phyloP scores from a whole-genome alignment of 352 stramenopile species.

The Aphanomyces stellatus region DNA sequence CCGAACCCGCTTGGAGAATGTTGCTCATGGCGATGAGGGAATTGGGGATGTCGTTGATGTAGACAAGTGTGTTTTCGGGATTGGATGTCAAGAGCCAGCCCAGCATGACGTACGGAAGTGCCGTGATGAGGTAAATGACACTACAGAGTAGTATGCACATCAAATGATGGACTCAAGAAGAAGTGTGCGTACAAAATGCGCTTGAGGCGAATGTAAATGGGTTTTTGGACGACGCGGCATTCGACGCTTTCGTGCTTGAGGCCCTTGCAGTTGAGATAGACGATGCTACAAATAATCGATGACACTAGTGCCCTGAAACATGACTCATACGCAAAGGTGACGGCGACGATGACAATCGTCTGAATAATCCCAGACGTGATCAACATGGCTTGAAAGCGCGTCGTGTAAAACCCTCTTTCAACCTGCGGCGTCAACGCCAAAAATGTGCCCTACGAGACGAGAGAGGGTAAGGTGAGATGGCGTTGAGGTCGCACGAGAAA shows the following conservation, averaged over 20 bases:
- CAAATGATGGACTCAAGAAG: constrained; percentile 14
- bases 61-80: not conserved
- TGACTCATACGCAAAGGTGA: not conserved
- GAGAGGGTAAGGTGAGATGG: not conserved
- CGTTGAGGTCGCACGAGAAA: not conserved
- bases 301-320: not conserved
- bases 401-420: not conserved
- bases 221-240: constrained; percentile 34
- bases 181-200: constrained; percentile 38
- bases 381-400: not conserved
- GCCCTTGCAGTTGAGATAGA: constrained; percentile 31
- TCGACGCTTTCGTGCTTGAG: constrained; percentile 43
- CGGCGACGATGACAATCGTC: not conserved
- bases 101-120: not conserved
- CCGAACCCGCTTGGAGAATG: not conserved
- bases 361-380: not conserved
- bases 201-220: constrained; percentile 46
- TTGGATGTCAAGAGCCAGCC: constrained; percentile 7
- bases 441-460: no score
- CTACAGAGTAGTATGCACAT: not conserved
- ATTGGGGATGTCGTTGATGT: not conserved
- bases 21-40: not conserved
- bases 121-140: not conserved
- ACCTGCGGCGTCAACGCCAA: not conserved
- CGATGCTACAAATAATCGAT: not conserved